phyloP scores from a whole-genome alignment of 2,329 filamentous ascomycete species.

The Penicillium hesseltinei region DNA sequence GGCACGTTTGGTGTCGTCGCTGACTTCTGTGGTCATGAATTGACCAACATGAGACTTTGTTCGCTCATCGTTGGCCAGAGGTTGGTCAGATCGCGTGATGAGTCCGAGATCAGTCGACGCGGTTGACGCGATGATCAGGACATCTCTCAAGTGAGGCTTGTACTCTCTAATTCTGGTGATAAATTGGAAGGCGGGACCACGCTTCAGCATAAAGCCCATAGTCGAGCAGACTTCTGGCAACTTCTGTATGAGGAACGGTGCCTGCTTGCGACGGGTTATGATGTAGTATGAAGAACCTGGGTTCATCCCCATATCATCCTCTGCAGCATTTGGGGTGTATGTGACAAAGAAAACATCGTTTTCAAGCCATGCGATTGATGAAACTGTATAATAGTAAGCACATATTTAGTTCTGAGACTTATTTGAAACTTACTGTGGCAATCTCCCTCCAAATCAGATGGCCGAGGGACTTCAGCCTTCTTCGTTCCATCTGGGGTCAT shows the following conservation, averaged over 20 bases:
- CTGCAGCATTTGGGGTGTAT: conserved; percentile 63
- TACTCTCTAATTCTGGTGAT: conserved; percentile 76
- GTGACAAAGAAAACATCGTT: conserved; percentile 80
- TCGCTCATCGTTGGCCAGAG: conserved; percentile 61
- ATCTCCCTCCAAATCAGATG: conserved; percentile 62
- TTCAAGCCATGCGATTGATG: conserved; percentile 82
- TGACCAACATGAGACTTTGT: conserved; percentile 61
- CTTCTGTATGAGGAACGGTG: conserved; percentile 69
- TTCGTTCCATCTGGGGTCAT: conserved; percentile 77
- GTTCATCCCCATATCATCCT: conserved; percentile 52
- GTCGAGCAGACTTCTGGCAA: conserved; percentile 72
- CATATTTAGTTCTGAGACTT: background rate
- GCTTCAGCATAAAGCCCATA: conserved; percentile 59
- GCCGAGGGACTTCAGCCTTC: conserved; percentile 76
- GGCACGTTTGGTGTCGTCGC: conserved; percentile 74
- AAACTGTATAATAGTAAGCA: conserved; percentile 51
- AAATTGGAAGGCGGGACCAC: conserved; percentile 71
- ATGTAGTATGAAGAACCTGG: conserved; percentile 74
- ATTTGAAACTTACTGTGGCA: conserved; percentile 60
- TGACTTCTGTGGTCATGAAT: conserved; percentile 59
- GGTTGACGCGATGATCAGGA: conserved; percentile 79
- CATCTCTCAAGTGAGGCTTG: conserved; percentile 73
- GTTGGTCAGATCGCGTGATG: conserved; percentile 68
- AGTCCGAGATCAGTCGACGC: conserved; percentile 76
- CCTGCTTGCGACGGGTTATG: conserved; percentile 64